Evolutionary conservation across 1,284 basidiomycete genomes (phyloP).

Genomic region (Puccinia sorghi): DNA sequence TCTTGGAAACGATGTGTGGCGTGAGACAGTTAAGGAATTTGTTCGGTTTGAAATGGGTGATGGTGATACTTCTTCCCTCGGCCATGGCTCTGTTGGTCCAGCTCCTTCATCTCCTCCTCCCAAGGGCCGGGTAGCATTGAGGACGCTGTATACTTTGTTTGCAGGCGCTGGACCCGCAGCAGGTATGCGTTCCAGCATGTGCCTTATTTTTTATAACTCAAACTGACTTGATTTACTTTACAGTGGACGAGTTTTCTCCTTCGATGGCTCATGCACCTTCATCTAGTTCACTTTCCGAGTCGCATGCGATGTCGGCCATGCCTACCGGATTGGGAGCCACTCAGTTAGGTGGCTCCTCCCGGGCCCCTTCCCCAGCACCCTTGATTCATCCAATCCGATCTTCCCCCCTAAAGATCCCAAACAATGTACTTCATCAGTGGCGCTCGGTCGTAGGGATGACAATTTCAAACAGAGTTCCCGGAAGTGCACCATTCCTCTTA

Average conservation of each 20-base stretch:
- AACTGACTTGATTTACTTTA: neutral
- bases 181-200: constrained; percentile 62
- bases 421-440: constrained; percentile 73
- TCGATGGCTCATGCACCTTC: constrained; percentile 54
- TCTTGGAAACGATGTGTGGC: constrained; percentile 90
- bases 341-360: constrained; percentile 25
- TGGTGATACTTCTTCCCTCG: constrained; percentile 47
- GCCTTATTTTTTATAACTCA: constrained; percentile 51
- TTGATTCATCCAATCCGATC: constrained; percentile 67
- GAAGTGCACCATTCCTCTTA: constrained; percentile 71
- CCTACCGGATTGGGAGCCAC: constrained; percentile 58
- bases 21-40: constrained; percentile 84
- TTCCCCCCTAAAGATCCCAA: constrained; percentile 63
- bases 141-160: constrained; percentile 80
- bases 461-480: constrained; percentile 68
- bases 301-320: constrained; percentile 54
- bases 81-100: constrained; percentile 43
- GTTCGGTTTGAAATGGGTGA: constrained; percentile 72
- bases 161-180: constrained; percentile 77
- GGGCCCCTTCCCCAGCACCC: constrained; percentile 61
- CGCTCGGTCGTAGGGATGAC: constrained; percentile 82
- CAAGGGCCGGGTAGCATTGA: constrained; percentile 70
- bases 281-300: constrained; percentile 22
- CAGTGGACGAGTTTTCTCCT: constrained; percentile 76
- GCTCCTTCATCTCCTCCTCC: constrained; percentile 45